Evolutionary conservation across 2,329 filamentous ascomycete genomes (phyloP).

Genomic region (Camillea tinctor): DNA sequence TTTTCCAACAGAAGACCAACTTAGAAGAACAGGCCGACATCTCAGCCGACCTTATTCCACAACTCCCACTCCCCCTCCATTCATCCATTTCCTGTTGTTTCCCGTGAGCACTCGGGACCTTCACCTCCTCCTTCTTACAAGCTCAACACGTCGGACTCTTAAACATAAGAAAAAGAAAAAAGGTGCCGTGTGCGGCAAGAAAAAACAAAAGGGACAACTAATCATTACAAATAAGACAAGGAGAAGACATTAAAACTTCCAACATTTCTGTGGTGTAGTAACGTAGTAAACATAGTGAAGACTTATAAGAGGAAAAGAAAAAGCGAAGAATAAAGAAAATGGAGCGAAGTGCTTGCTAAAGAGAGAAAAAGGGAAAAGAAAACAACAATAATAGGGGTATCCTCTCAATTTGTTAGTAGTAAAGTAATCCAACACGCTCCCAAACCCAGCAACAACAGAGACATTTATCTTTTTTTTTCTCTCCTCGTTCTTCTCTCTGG

Average conservation of each 20-base stretch:
- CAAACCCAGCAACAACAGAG: not conserved
- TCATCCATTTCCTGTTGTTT: not conserved
- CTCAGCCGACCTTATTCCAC: not conserved
- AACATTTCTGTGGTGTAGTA: not conserved
- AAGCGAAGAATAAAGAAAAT: too few relatives aligned
- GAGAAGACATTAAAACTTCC: not conserved
- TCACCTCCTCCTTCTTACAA: too few relatives aligned
- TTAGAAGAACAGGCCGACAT: not conserved
- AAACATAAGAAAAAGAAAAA: not conserved
- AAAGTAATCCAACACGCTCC: not conserved
- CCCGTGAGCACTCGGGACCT: too few relatives aligned
- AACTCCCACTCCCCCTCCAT: not conserved
- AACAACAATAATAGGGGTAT: not conserved
- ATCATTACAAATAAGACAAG: not conserved
- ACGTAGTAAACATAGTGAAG: not conserved
- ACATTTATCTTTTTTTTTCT: not conserved
- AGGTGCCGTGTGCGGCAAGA: not conserved
- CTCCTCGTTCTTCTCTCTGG: not conserved
- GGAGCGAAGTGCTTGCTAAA: too few relatives aligned
- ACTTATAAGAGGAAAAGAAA: not conserved
- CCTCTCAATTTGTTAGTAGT: not conserved
- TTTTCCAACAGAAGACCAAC: not conserved
- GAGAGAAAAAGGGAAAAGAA: not conserved
- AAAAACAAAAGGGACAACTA: not conserved
- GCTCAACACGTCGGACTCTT: too few relatives aligned